phyloP scores from a whole-genome alignment of 139 green algal species.

The Picochlorum costavermella region DNA sequence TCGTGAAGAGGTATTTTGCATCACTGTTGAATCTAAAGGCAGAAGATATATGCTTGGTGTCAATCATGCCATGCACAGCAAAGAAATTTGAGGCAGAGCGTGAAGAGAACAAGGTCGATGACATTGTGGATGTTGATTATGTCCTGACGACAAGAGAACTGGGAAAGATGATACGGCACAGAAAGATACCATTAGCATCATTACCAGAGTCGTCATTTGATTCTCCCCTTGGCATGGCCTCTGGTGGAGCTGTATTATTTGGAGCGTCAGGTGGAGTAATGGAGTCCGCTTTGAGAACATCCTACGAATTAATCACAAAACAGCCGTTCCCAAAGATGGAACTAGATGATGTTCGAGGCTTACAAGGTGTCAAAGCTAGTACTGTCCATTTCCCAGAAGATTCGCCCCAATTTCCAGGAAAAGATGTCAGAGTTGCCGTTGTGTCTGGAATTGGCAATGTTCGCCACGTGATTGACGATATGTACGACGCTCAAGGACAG shows the following conservation, averaged over 20 bases:
- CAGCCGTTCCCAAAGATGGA: slow-evolving; percentile 26
- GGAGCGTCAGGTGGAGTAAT: slow-evolving; percentile 63
- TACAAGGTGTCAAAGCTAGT: slow-evolving; percentile 50
- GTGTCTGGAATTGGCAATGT: slow-evolving; percentile 58
- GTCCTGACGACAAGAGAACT: slow-evolving; percentile 61
- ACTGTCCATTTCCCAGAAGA: slow-evolving; percentile 29
- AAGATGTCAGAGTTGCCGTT: slow-evolving; percentile 44
- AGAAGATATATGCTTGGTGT: slow-evolving; percentile 35
- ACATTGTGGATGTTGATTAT: slow-evolving; percentile 47
- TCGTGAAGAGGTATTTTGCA: slow-evolving; percentile 55
- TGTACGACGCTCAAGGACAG: slow-evolving; percentile 3
- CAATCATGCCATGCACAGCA: slow-evolving; percentile 54
- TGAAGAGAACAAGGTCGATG: slow-evolving; percentile 18
- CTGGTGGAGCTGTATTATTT: slow-evolving; percentile 46
- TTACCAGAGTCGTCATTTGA: slow-evolving; percentile 39
- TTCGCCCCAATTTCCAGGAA: slow-evolving; percentile 2
- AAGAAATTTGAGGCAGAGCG: slow-evolving; percentile 57
- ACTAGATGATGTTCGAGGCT: slow-evolving; percentile 38
- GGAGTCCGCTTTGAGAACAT: slow-evolving; percentile 63
- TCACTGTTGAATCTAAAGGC: slow-evolving; percentile 15
- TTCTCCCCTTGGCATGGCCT: slow-evolving; percentile 33
- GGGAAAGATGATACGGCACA: slow-evolving; percentile 36
- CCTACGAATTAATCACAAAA: slow-evolving; percentile 37
- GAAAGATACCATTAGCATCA: slow-evolving; percentile 34
- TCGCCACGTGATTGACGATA: slow-evolving; percentile 50